phyloP scores from a whole-genome alignment of 371 early-diverging fungal species.

The Encephalitozoon hellem region DNA sequence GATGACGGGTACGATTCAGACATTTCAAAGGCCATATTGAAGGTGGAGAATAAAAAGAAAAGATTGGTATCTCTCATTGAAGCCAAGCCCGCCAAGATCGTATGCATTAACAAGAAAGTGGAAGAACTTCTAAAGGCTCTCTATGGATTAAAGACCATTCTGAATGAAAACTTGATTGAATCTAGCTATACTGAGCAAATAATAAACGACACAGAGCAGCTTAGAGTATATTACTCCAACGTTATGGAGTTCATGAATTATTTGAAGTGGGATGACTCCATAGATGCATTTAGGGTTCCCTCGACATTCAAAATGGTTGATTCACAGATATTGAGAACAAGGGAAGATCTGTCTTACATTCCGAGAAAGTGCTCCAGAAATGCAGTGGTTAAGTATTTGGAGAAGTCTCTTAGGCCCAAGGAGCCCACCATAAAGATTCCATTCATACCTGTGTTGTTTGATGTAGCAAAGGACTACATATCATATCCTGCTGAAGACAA shows the following conservation, averaged over 20 bases:
- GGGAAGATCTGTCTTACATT: background rate
- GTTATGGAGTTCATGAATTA: background rate
- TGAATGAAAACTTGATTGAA: slow-evolving; percentile 38
- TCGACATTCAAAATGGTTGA: background rate
- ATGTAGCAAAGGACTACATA: slow-evolving; percentile 51
- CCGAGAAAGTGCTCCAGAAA: background rate
- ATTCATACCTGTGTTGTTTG: slow-evolving; percentile 49
- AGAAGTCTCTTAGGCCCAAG: background rate
- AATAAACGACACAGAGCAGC: background rate
- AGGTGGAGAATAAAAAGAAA: background rate
- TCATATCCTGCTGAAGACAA: slow-evolving; percentile 36
- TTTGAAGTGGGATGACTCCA: background rate
- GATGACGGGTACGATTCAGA: slow-evolving; percentile 24
- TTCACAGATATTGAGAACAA: background rate
- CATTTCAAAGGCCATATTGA: background rate
- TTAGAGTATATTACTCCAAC: background rate
- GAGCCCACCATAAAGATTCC: slow-evolving; percentile 19
- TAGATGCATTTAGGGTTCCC: background rate
- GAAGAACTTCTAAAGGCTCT: background rate
- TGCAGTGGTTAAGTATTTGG: background rate
- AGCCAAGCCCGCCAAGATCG: background rate
- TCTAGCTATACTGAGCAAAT: slow-evolving; percentile 19
- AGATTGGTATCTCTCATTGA: background rate
- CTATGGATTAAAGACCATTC: background rate
- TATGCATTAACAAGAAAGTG: background rate